Base-by-base conservation (phyloP, 1,284 basidiomycete genomes). In the Moesziomyces globuligerus region DNA sequence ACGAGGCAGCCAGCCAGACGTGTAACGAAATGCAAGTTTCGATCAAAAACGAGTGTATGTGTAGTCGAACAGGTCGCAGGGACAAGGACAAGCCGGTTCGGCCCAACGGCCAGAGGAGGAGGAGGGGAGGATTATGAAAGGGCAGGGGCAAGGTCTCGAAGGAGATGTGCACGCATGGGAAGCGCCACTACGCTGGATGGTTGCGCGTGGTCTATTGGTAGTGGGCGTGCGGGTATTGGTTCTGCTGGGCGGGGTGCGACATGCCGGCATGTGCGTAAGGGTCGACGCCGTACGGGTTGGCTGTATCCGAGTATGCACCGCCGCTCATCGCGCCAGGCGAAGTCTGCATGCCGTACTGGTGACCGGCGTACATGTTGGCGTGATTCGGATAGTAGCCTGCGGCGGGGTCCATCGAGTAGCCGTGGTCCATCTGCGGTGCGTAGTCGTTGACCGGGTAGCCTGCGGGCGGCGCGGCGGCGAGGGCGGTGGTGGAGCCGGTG, bases 191-290 rank as follows among this genome's bases (percentile, higher is more conserved):
- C 29, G 29, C 8, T 15, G 15, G 18, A 23, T 15, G 36, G 26
- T 24, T 41, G 36, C 11, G 29, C 24, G 29, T 29, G n/a, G 28
- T 53, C 47, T 46, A 58, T 38, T 58, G 50, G 38, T 56, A 59
- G n/a, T 60, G 65, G 44, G 34, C 42, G 44, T 59, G 56, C 21
- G 52, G 21, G 38, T 50, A 55, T 28, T 55, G 48, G 18, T 45
- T 32, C 25, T 57, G 53, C 25, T 64, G 53, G 23, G n/a, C n/a
- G n/a, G 51, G 48, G 25, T 64, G 60, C 37, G 49, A 9, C 62
- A 67, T 67, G 48, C 56, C 64, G 23, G 51, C 32, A 56, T 67
- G 56, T 15, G 51, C 56, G 29, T 67, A 67, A 1, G 62, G 55
- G 24, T 60, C 62, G 5, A 57, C 49, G 7, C 48, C 51, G 48